These are phyloP conservation scores for Andrographis paniculata DNA, from an alignment of 305 asterid genomes.

Conservation along the genomic window DNA sequence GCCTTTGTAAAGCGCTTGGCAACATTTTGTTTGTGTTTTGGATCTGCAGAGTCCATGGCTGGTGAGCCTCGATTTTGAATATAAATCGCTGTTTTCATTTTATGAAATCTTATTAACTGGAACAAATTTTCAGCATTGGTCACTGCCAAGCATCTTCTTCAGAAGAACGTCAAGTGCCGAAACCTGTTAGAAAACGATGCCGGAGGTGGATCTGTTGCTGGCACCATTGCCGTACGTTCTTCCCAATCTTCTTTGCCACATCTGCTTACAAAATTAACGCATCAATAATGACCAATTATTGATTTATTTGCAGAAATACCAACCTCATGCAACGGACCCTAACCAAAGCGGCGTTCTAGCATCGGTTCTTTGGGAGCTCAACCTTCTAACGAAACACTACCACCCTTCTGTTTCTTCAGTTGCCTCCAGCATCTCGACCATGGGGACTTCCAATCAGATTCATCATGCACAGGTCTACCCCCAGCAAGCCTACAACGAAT, in stretches of 20 bases:
- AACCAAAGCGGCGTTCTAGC: conserved; percentile 90
- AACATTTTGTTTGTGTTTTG: conserved; percentile 65
- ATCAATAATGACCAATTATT: background rate
- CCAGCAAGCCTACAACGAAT: conserved; percentile 56
- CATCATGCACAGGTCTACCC: conserved; percentile 57
- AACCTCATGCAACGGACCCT: conserved; percentile 77
- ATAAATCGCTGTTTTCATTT: no score
- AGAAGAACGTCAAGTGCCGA: conserved; percentile 78
- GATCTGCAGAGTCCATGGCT: conserved; percentile 87
- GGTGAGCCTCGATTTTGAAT: conserved; percentile 31
- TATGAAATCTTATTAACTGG: background rate
- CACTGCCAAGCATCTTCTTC: conserved; percentile 77
- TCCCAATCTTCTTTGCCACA: background rate
- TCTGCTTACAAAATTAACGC: background rate
- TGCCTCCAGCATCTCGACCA: conserved; percentile 57
- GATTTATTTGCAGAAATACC: conserved; percentile 59
- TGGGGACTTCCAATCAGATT: conserved; percentile 50
- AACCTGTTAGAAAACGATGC: conserved; percentile 85
- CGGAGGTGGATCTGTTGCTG: conserved; percentile 96
- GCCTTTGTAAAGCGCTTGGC: conserved; percentile 88
- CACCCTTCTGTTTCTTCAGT: conserved; percentile 60
- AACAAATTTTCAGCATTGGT: conserved; percentile 57
- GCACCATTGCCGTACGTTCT: conserved; percentile 57
- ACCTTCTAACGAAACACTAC: conserved; percentile 68
- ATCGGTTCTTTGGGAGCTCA: conserved; percentile 96